A percentile compares a stretch with the other conserved stretches of the same genome.
Conservation (phyloP, 2,329 filamentous ascomycete species). For the Cordyceps cicadae region DNA sequence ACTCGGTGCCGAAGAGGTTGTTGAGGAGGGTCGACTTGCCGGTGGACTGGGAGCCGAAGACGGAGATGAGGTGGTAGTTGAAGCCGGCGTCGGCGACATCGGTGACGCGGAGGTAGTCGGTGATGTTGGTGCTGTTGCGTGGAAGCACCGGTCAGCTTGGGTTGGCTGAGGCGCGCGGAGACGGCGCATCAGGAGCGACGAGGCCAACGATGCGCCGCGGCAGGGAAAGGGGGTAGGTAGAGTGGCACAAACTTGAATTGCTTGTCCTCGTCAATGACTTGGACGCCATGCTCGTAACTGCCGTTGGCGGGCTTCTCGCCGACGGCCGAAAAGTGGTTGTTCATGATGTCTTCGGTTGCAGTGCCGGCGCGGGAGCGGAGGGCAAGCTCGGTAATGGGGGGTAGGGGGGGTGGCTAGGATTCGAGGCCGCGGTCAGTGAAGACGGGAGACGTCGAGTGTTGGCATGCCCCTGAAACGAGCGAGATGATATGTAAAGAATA, state of each 20-base stretch:
- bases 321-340: conserved; percentile 71
- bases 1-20: conserved; percentile 88
- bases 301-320: conserved; percentile 55
- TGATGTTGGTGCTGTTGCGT: conserved; percentile 58
- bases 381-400: conserved; percentile 7
- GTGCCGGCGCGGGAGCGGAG: neutral
- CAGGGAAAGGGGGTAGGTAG: conserved; percentile 9
- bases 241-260: conserved; percentile 70
- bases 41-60: conserved; percentile 97
- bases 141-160: conserved; percentile 13
- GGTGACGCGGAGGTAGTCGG: conserved; percentile 71
- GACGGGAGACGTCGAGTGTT: neutral
- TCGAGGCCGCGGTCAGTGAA: neutral
- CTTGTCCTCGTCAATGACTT: conserved; percentile 84
- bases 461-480: conserved; percentile 1
- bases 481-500: neutral
- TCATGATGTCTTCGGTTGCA: conserved; percentile 43
- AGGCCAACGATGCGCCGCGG: conserved; percentile 7
- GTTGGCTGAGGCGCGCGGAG: neutral
- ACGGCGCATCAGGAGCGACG: conserved; percentile 1
- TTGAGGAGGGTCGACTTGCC: conserved; percentile 97
- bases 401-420: no score
- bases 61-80: conserved; percentile 98
- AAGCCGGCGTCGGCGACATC: conserved; percentile 83
- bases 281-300: conserved; percentile 85